Evolutionary conservation across 257 asterid genomes (phyloP).

Genomic region (Echium plantagineum): DNA sequence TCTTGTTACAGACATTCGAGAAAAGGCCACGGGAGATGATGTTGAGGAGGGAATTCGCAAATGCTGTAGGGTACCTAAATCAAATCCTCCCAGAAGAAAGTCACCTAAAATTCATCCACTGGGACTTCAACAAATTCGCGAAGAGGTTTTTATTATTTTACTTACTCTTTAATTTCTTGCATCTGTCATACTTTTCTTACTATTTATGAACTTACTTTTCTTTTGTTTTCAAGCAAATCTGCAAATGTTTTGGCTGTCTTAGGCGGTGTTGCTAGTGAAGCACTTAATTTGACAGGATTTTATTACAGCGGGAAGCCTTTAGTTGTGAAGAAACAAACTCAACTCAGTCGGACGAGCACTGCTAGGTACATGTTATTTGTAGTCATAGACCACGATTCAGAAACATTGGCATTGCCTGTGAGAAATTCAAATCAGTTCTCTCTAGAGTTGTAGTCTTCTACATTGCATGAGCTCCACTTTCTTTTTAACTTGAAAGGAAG

Average conservation of each 20-base stretch:
- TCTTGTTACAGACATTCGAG: constrained; percentile 73
- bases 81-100: constrained; percentile 75
- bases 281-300: constrained; percentile 89
- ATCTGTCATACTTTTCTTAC: constrained; percentile 6
- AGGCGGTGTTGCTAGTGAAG: constrained; percentile 97
- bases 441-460: neutral
- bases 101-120: constrained; percentile 82
- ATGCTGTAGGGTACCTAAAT: constrained; percentile 94
- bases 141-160: constrained; percentile 47
- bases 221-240: constrained; percentile 63
- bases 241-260: constrained; percentile 98
- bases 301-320: constrained; percentile 77
- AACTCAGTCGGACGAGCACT: constrained; percentile 72
- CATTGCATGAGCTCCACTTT: neutral
- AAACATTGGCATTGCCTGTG: neutral
- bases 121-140: constrained; percentile 99
- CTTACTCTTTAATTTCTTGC: constrained; percentile 7
- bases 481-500: neutral
- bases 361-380: constrained; percentile 38
- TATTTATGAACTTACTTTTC: constrained; percentile 21
- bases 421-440: neutral
- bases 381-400: neutral
- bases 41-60: constrained; percentile 94
- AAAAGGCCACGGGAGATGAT: constrained; percentile 99
- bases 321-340: constrained; percentile 45